A percentile compares a stretch with the other conserved stretches of the same genome.
Evolutionary conservation across 768 basidiomycete species (phyloP).

Genomic region (Tricholoma sp.): DNA sequence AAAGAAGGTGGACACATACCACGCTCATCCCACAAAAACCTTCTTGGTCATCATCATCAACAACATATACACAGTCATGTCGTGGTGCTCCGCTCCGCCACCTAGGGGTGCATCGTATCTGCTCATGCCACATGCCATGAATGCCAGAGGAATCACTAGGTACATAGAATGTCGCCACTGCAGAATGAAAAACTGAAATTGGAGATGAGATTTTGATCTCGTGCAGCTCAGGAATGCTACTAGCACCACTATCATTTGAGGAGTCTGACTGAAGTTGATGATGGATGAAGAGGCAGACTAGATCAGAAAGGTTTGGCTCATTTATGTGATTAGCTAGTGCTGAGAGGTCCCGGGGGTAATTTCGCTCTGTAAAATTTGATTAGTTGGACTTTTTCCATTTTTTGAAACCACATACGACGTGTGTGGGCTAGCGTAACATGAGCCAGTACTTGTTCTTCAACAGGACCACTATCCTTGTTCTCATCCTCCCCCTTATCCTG

Average conservation of each 20-base stretch:
- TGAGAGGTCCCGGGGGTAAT: background rate
- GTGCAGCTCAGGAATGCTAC: too few species aligned
- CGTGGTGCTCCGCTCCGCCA: background rate
- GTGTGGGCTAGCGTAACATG: background rate
- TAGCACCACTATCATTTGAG: background rate
- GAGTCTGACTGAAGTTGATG: background rate
- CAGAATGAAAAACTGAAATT: too few species aligned
- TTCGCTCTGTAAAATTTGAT: background rate
- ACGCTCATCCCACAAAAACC: background rate
- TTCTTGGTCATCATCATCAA: background rate
- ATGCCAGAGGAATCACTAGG: too few species aligned
- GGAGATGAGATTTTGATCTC: background rate
- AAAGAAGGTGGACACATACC: too few species aligned
- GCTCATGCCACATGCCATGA: too few species aligned
- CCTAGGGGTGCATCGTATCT: too few species aligned
- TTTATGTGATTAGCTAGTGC: background rate
- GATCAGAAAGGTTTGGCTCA: background rate
- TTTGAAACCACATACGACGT: background rate
- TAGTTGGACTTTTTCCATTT: background rate
- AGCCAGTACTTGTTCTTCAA: background rate
- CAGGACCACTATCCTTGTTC: background rate
- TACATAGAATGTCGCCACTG: too few species aligned
- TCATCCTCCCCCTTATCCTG: background rate
- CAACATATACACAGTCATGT: background rate
- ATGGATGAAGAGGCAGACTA: background rate